Evolutionary conservation across 768 basidiomycete species (phyloP), one percentile per base, ranked within the genome.

Genomic region (Pisolithus marmoratus): DNA sequence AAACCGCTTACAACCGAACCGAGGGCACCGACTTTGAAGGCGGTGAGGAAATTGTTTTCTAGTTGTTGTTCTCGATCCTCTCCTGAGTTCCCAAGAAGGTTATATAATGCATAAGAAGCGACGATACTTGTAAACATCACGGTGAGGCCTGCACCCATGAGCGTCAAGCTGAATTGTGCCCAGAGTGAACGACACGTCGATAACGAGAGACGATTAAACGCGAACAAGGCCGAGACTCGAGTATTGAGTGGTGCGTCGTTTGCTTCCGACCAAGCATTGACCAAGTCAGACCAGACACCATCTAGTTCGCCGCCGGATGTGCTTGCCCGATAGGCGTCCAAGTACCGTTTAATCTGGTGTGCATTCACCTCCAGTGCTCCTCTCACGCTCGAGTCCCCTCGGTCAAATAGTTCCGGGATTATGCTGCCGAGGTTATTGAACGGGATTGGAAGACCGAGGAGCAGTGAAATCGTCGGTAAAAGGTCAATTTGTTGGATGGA

Each of bases 361-460:
- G 79, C 76, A 58, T 95, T 95, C 51, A 84, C 66, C 50, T 79
- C 65, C 12, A 93, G 74, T 0, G 92, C 94, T 5, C 70, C 72
- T 27, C 70, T 68, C 3, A 93, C 73, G 12, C 67, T 65, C 11
- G 63, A 53, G 9, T 73, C 70, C 2, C 63, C 59, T 45, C 79
- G 77, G 72, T 80, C 80, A 69, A 99, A 97, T 9, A 95, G 70
- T 62, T 98, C 95, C 0, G 96, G 95, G 27, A 99, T 90, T 53
- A 96, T 71, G 5, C 77, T 82, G 0, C 96, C 96, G 9, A 99
- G 84, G 59, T 94, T 97, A 68, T 94, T 96, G 73, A 87, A 97
- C 0, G 96, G 96, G 38, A 99, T 89, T 0, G 94, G 92, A 2
- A 96, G 73, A 14, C 96, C 95, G 9, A 98, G 82, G 15, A 96